A percentile compares a stretch with the other conserved stretches of the same genome.
Conservation (phyloP, 257 asterid genomes). For the Haberlea rhodopensis region DNA sequence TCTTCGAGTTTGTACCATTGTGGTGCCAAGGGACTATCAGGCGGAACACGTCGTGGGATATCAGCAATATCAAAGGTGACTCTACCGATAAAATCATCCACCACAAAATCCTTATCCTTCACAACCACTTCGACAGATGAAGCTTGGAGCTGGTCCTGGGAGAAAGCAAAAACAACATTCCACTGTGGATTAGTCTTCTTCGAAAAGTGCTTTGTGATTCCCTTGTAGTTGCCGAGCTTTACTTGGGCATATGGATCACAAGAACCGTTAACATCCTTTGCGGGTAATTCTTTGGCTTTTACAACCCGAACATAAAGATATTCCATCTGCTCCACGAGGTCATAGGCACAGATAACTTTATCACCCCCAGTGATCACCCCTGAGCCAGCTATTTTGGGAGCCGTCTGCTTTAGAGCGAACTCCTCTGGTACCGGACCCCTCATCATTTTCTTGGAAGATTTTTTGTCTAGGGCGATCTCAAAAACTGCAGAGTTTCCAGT, state of each 20-base stretch:
- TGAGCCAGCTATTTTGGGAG: conserved; percentile 76
- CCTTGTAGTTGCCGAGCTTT: conserved; percentile 74
- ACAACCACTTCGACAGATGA: conserved; percentile 58
- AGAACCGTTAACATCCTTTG: conserved; percentile 56
- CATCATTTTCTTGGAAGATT: conserved; percentile 38
- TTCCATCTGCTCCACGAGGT: conserved; percentile 89
- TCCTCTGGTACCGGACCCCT: conserved; percentile 49
- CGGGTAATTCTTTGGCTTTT: conserved; percentile 57
- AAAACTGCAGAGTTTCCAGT: background rate
- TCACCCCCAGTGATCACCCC: conserved; percentile 62
- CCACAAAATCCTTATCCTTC: conserved; percentile 64
- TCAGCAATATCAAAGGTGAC: conserved; percentile 50
- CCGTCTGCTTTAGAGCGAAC: conserved; percentile 66
- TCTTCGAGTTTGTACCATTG: conserved; percentile 76
- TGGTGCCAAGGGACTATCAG: conserved; percentile 82
- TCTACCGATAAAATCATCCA: conserved; percentile 63
- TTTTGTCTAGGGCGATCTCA: background rate
- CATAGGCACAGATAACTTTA: conserved; percentile 63
- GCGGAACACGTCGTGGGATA: conserved; percentile 64
- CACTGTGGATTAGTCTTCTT: conserved; percentile 68
- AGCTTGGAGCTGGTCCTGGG: conserved; percentile 74
- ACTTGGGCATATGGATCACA: conserved; percentile 82
- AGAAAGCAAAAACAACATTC: conserved; percentile 74
- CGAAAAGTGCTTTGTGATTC: conserved; percentile 69
- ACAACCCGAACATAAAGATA: conserved; percentile 77